A percentile compares a stretch with the other conserved stretches of the same genome.
phyloP scores from a whole-genome alignment of 345 rosid species.

The Crucihimalaya himalaica region DNA sequence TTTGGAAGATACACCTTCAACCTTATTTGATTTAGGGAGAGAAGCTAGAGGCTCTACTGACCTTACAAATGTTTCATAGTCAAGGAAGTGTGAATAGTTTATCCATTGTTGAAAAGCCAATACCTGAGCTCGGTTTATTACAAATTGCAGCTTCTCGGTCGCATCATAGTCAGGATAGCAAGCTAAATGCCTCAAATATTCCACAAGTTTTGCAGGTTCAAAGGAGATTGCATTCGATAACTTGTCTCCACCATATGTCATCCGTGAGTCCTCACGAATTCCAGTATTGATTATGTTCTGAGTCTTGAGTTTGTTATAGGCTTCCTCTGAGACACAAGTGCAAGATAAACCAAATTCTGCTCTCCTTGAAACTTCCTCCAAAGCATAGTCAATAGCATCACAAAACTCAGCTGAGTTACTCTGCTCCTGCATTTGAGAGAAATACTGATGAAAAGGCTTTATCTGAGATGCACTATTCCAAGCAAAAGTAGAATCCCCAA shows the following conservation, averaged over 20 bases:
- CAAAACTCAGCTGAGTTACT: slow-evolving; percentile 45
- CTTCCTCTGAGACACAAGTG: slow-evolving; percentile 51
- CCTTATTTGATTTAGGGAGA: slow-evolving; percentile 16
- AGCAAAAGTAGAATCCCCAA: slow-evolving; percentile 68
- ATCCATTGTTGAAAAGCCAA: slow-evolving; percentile 62
- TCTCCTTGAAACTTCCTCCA: slow-evolving; percentile 73
- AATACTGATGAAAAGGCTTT: slow-evolving; percentile 58
- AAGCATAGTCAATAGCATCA: slow-evolving; percentile 62
- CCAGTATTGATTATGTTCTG: slow-evolving; percentile 59
- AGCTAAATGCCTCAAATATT: slow-evolving; percentile 49
- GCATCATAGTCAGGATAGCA: slow-evolving; percentile 35
- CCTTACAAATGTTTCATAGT: slow-evolving; percentile 40
- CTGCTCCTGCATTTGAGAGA: slow-evolving; percentile 59
- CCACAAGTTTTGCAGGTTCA: slow-evolving; percentile 49
- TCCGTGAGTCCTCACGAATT: slow-evolving; percentile 43
- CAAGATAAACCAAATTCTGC: slow-evolving; percentile 67
- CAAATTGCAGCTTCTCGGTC: slow-evolving; percentile 48
- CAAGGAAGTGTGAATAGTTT: slow-evolving; percentile 49
- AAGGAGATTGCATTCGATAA: slow-evolving; percentile 44
- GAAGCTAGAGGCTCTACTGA: slow-evolving; percentile 43
- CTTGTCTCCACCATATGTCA: slow-evolving; percentile 49
- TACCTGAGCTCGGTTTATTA: slow-evolving; percentile 49
- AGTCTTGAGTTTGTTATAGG: slow-evolving; percentile 39
- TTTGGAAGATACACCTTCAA: slow-evolving; percentile 15
- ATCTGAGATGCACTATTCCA: slow-evolving; percentile 57